Conservation (phyloP, 2,329 filamentous ascomycete species). For the Diaporthe destruens region DNA sequence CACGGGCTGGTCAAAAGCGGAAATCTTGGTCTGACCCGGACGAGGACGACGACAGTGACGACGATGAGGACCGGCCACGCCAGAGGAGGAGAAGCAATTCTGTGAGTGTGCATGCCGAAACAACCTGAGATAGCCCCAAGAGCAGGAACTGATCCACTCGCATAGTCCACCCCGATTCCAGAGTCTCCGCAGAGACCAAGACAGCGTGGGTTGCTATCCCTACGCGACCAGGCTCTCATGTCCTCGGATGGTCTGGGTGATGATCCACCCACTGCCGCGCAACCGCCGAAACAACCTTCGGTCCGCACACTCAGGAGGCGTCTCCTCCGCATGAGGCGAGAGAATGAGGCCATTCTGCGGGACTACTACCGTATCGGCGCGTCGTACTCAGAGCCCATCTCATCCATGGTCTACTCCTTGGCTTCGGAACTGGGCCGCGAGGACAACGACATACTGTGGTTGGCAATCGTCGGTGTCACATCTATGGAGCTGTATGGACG, state of each 20-base stretch:
- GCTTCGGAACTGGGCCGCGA: slow-evolving; percentile 95
- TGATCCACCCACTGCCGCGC: slow-evolving; percentile 69
- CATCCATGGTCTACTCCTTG: slow-evolving; percentile 92
- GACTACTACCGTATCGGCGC: slow-evolving; percentile 89
- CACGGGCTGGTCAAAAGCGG: slow-evolving; percentile 73
- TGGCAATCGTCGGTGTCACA: slow-evolving; percentile 94
- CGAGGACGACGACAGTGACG: slow-evolving; percentile 78
- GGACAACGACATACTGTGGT: slow-evolving; percentile 96
- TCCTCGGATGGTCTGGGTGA: slow-evolving; percentile 60
- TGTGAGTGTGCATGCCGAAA: slow-evolving; percentile 63
- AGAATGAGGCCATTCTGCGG: slow-evolving; percentile 81
- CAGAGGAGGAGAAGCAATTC: slow-evolving; percentile 91
- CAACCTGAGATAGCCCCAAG: neutral
- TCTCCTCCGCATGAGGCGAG: slow-evolving; percentile 79
- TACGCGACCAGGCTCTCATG: slow-evolving; percentile 61
- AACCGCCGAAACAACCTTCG: slow-evolving; percentile 73
- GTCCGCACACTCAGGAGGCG: slow-evolving; percentile 78
- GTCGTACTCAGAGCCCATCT: slow-evolving; percentile 94
- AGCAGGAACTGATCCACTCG: slow-evolving; percentile 56
- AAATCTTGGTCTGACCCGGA: slow-evolving; percentile 83
- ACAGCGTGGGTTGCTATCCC: slow-evolving; percentile 70
- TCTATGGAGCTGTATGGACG: slow-evolving; percentile 92
- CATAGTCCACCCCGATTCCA: slow-evolving; percentile 74
- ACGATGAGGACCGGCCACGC: slow-evolving; percentile 80
- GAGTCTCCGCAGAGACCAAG: slow-evolving; percentile 72